A percentile compares a stretch with the other conserved stretches of the same genome.
These are phyloP conservation scores for Chalciporus piperatoides DNA, from an alignment of 1,284 basidiomycete genomes.

Conservation along the genomic window DNA sequence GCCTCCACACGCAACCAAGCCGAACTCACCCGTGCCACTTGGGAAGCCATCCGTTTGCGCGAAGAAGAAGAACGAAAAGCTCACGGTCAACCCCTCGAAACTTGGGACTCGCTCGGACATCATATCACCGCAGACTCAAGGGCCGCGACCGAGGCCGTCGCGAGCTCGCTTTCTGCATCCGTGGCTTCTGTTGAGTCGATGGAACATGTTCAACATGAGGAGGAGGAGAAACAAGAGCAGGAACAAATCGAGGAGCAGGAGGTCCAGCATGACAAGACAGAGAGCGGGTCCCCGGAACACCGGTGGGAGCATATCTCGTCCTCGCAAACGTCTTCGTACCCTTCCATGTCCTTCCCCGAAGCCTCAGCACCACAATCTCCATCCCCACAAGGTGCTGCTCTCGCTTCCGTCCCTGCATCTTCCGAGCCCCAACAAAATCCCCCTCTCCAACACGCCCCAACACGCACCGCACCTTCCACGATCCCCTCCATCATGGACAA, in stretches of 20 bases:
- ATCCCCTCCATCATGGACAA: constrained; percentile 80
- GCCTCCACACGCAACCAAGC: constrained; percentile 73
- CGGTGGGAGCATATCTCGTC: constrained; percentile 70
- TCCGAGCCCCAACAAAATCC: constrained; percentile 6
- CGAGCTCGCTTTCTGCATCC: constrained; percentile 19
- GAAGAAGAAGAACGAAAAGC: constrained; percentile 29
- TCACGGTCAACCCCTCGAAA: constrained; percentile 44
- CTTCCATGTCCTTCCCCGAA: constrained; percentile 69
- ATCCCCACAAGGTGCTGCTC: constrained; percentile 27
- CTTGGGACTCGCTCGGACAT: constrained; percentile 48
- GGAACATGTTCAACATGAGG: constrained; percentile 34
- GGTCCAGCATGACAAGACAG: constrained; percentile 10
- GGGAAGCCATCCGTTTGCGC: constrained; percentile 50
- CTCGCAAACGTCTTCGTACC: constrained; percentile 64
- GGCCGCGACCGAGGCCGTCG: constrained; percentile 18
- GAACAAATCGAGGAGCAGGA: neutral
- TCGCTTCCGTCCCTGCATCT: constrained; percentile 24
- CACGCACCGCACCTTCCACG: constrained; percentile 46
- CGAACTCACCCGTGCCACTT: constrained; percentile 65
- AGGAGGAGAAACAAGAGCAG: constrained; percentile 46
- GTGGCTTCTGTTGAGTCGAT: constrained; percentile 19
- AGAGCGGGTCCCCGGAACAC: constrained; percentile 42
- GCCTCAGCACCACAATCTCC: constrained; percentile 50
- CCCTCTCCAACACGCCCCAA: constrained; percentile 16
- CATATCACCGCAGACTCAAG: constrained; percentile 28